Evolutionary conservation across 1,284 basidiomycete species (phyloP).

Genomic region (Cutaneotrichosporon sp.): DNA sequence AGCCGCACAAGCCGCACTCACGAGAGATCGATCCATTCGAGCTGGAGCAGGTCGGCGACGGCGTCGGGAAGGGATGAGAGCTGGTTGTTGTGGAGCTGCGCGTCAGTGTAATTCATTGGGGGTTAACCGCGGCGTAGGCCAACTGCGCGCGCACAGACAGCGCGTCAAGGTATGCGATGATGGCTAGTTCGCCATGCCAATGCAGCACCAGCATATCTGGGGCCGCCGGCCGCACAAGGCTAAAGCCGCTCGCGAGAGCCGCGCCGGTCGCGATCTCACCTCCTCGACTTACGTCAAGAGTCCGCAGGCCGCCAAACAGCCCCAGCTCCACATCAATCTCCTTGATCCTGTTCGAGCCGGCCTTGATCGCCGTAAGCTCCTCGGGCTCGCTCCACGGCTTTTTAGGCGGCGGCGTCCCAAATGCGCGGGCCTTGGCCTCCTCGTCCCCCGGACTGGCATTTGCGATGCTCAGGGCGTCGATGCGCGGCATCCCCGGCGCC

Average conservation of each 20-base stretch:
- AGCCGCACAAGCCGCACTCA: conserved; percentile 18
- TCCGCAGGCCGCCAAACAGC: conserved; percentile 42
- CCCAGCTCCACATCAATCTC: conserved; percentile 43
- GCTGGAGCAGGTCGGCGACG: conserved; percentile 42
- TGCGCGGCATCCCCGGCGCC: conserved; percentile 1
- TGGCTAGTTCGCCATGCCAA: no score
- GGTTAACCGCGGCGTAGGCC: neutral
- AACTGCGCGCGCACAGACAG: no score
- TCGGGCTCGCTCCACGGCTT: conserved; percentile 39
- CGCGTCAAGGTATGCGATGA: no score
- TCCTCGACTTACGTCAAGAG: conserved; percentile 37
- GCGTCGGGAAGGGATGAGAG: conserved; percentile 35
- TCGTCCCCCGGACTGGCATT: conserved; percentile 10
- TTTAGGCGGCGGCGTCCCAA: conserved; percentile 21
- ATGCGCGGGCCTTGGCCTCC: conserved; percentile 13
- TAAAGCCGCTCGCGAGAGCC: no score
- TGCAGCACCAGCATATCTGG: no score
- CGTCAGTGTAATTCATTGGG: neutral
- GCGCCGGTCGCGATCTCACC: no score
- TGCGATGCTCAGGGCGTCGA: conserved; percentile 8
- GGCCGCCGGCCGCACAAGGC: no score
- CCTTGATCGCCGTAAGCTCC: conserved; percentile 37
- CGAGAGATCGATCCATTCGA: conserved; percentile 43
- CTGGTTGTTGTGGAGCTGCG: conserved; percentile 35
- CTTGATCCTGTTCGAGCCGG: conserved; percentile 31